Conservation (phyloP, 140 eudicot species). For the Ambrosia hybrid region DNA sequence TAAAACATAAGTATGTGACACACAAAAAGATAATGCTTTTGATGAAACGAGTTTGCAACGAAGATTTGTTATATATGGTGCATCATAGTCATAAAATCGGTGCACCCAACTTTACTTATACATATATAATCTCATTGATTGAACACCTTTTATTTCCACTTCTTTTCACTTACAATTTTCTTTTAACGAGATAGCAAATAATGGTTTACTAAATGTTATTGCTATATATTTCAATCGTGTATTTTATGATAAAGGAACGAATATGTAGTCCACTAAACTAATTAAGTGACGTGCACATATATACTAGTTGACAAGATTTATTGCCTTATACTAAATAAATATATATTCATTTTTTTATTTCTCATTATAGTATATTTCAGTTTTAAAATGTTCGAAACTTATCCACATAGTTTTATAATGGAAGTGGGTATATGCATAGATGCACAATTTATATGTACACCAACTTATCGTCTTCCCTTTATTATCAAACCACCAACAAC, state of each 20-base stretch:
- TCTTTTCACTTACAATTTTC: no score
- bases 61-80: not conserved
- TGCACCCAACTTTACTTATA: no score
- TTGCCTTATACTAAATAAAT: not conserved
- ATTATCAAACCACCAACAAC: conserved; percentile 1
- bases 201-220: not conserved
- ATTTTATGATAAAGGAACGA: not conserved
- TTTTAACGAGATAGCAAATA: not conserved
- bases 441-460: conserved; percentile 23
- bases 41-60: not conserved
- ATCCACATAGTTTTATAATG: conserved; percentile 9
- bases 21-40: not conserved
- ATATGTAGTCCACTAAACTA: not conserved
- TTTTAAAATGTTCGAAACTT: not conserved
- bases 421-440: conserved; percentile 12
- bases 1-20: not conserved
- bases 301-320: not conserved
- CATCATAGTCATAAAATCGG: not conserved
- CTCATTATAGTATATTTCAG: not conserved
- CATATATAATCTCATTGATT: no score
- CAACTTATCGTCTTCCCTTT: conserved; percentile 14
- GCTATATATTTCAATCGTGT: no score
- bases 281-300: not conserved
- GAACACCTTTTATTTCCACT: no score
- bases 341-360: not conserved